Evolutionary conservation across 2,329 filamentous ascomycete genomes (phyloP), one percentile per base, ranked within the genome.

Genomic region (Triangularia setosa): DNA sequence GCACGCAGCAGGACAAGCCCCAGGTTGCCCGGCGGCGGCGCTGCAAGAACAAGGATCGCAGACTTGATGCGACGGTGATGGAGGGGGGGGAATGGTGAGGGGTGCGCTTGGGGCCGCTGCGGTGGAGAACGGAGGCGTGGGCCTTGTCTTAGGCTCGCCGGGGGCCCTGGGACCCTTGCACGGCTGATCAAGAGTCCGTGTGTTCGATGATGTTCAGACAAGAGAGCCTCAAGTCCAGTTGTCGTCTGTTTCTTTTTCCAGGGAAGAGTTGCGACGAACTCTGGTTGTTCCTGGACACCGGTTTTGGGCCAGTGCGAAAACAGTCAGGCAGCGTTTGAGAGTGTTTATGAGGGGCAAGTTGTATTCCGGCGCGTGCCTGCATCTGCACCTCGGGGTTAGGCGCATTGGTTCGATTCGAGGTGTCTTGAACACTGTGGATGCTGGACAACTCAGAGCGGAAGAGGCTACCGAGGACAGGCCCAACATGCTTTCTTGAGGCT

Each of bases 21-120:
- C 52, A 56, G 61, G 52, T 40, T 62, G 62, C 44, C 44, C 52
- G 64, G 33, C 61, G 60, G 63, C 63, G 62, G 63, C 61, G 65
- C 66, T 71, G 70, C 70, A 70, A 60, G 65, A 67, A 63, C 68
- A 68, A 69, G 71, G 70, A 67, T 72, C 61, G 65, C 52, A 61
- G 62, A 64, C 68, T 69, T 69, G 72, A 73, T 73, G 68, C 67
- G 69, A 74, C 72, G 63, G 71, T 71, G 69, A 69, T 67, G 63
- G 69, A 68, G 70, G 69, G 70, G 66, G 58, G 40, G 40, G 30
- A n/a, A 48, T 48, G 60, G 64, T 63, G 65, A 69, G 65, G 68
- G 67, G 67, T 67, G 67, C 62, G 44, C 59, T 60, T 67, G 65
- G 65, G 64, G 63, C 63, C 62, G 65, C 65, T 55, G 69, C 65